A percentile compares a stretch with the other conserved stretches of the same genome.
phyloP scores from a whole-genome alignment of 2,329 filamentous ascomycete genomes.

The Diplodia sapinea region DNA sequence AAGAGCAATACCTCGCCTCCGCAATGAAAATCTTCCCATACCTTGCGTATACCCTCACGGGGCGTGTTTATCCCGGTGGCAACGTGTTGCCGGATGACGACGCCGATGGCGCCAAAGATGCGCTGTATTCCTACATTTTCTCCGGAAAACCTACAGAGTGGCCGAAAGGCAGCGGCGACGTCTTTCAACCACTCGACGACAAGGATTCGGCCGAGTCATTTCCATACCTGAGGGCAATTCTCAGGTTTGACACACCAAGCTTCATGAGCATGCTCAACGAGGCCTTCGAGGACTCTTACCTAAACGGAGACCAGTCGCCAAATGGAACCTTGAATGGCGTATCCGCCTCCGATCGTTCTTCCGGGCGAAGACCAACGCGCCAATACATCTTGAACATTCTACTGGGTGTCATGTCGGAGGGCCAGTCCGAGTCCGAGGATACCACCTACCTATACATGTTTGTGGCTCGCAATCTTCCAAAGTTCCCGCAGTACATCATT shows the following conservation, averaged over 20 bases:
- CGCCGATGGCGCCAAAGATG: slow-evolving; percentile 78
- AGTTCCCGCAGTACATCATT: slow-evolving; percentile 94
- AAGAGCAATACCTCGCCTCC: slow-evolving; percentile 69
- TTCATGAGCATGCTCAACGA: slow-evolving; percentile 96
- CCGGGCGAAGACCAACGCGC: slow-evolving; percentile 66
- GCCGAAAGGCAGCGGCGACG: slow-evolving; percentile 68
- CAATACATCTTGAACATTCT: slow-evolving; percentile 93
- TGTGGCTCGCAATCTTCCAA: slow-evolving; percentile 90
- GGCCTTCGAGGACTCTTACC: slow-evolving; percentile 91
- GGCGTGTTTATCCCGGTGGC: slow-evolving; percentile 88
- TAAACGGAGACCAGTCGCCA: slow-evolving; percentile 76
- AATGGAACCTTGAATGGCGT: slow-evolving; percentile 52
- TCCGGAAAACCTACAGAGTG: slow-evolving; percentile 78
- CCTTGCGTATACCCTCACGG: slow-evolving; percentile 87
- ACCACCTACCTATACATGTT: slow-evolving; percentile 99
- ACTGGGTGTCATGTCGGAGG: slow-evolving; percentile 83
- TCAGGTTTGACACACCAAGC: slow-evolving; percentile 87
- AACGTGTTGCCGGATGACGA: slow-evolving; percentile 73
- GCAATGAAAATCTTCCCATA: slow-evolving; percentile 95
- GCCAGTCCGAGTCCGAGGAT: slow-evolving; percentile 77
- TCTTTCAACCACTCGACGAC: slow-evolving; percentile 59
- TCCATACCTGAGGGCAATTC: slow-evolving; percentile 80
- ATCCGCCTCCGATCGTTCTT: slow-evolving; percentile 37
- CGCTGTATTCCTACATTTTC: slow-evolving; percentile 93
- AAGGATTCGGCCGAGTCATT: slow-evolving; percentile 71